Evolutionary conservation across 495 filamentous ascomycete species (phyloP), one percentile per base, ranked within the genome.

Genomic region (Aspergillus incahuasiensis): DNA sequence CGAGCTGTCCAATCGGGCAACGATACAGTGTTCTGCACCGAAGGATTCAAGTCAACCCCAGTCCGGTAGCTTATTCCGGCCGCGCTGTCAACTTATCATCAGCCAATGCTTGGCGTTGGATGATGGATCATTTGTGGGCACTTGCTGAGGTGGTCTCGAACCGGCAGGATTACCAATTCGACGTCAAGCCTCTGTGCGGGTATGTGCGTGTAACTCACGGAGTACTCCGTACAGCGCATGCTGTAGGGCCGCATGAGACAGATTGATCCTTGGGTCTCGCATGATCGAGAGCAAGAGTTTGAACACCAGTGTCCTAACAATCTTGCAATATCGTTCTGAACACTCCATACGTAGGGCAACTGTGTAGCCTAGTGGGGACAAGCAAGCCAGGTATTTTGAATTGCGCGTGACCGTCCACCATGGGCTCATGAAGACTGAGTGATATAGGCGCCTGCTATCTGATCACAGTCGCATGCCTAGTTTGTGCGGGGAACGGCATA

Each of bases 401-500:
- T 15, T 25, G 20, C 22, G 21, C 22, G 11, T n/a, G 19, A 15
- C 32, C 32, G 32, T 11, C 6, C 41, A 19, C 40, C 40, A 42
- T 44, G 43, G 18, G n/a, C n/a, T n/a, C n/a, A n/a, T n/a, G n/a
- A n/a, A n/a, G n/a, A n/a, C n/a, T n/a, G n/a, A 18, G 20, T 30
- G 16, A 56, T 49, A 16, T 20, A 19, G 15, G 34, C 45, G 7
- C 45, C 24, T 54, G 15, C 52, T 48, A 41, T 55, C 32, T 48
- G 52, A 55, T 28, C 52, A 48, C 51, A 54, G 8, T 35, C 46
- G 13, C 30, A 35, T 9, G 34, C 34, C 21, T 34, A 48, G 44
- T 11, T 28, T 56, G 54, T 56, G 54, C 54, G 54, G 54, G 54
- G 54, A 50, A 56, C 45, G 45, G 24, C 22, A 56, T 48, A 56